These are phyloP conservation scores for Sporothrix pseudoabietina DNA, from an alignment of 2,329 filamentous ascomycete species.

Conservation along the genomic window DNA sequence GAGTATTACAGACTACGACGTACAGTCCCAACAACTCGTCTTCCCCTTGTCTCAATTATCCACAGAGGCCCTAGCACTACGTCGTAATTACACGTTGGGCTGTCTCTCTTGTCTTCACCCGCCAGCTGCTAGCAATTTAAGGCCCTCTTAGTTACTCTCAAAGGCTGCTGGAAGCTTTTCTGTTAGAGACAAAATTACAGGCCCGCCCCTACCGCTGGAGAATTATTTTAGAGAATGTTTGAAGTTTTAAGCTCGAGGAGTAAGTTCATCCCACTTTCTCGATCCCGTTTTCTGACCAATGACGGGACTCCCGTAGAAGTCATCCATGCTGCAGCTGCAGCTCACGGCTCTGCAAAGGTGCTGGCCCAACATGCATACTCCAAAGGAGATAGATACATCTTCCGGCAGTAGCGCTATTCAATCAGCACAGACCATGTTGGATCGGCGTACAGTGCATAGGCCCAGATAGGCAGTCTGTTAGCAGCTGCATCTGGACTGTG, in stretches of 20 bases:
- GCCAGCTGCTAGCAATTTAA: background rate
- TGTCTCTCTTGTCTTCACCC: background rate
- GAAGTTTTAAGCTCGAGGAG: background rate
- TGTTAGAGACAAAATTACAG: background rate
- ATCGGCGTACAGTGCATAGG: background rate
- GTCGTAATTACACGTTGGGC: background rate
- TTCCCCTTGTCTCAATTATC: background rate
- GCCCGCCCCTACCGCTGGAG: background rate
- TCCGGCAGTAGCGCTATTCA: constrained; percentile 2
- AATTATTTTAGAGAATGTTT: too few species aligned
- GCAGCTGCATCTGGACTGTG: background rate
- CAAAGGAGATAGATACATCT: constrained; percentile 2
- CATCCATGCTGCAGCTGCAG: background rate
- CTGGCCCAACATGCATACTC: background rate
- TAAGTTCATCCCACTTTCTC: background rate
- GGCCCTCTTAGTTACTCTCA: background rate
- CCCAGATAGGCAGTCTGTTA: constrained; percentile 5
- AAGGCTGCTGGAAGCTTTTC: background rate
- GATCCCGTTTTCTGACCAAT: constrained; percentile 20
- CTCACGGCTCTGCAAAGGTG: background rate
- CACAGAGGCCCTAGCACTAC: background rate
- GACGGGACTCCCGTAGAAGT: background rate
- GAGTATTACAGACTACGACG: too few species aligned
- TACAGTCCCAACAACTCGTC: too few species aligned
- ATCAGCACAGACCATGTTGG: background rate